Evolutionary conservation across 257 asterid species (phyloP).

Genomic region (Solanum raphanifolium): DNA sequence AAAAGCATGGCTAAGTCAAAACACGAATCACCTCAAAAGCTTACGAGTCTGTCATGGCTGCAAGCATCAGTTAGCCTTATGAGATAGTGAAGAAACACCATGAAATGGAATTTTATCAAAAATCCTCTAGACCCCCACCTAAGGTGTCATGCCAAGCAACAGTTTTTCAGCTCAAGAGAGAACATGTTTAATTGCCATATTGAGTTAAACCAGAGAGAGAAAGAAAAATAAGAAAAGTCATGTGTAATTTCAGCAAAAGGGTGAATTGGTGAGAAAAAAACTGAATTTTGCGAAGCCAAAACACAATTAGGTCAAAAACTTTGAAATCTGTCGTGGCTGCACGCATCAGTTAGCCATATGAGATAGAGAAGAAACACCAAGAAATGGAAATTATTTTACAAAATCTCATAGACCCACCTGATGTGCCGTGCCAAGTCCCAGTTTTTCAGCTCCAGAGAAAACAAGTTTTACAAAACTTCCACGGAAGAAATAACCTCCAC

Average conservation of each 20-base stretch:
- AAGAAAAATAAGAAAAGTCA: neutral
- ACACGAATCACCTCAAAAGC: too few relatives aligned
- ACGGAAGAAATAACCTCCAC: neutral
- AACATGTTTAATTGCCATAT: neutral
- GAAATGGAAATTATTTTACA: neutral
- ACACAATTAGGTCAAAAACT: neutral
- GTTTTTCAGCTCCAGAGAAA: neutral
- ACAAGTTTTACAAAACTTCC: neutral
- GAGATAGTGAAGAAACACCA: neutral
- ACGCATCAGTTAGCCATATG: neutral
- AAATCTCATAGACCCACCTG: neutral
- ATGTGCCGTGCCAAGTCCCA: neutral
- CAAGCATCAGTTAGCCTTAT: neutral
- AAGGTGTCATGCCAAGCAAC: neutral
- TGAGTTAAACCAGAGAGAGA: neutral
- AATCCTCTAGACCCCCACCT: neutral
- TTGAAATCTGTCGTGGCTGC: neutral
- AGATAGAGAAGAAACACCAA: neutral
- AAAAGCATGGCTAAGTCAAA: too few relatives aligned
- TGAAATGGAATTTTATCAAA: neutral
- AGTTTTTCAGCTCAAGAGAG: neutral
- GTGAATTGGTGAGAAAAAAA: neutral
- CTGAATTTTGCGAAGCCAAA: neutral
- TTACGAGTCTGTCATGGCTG: too few relatives aligned
- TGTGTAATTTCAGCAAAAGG: neutral